These are phyloP conservation scores for Mycena vulgaris DNA, from an alignment of 768 basidiomycete genomes.

Conservation along the genomic window DNA sequence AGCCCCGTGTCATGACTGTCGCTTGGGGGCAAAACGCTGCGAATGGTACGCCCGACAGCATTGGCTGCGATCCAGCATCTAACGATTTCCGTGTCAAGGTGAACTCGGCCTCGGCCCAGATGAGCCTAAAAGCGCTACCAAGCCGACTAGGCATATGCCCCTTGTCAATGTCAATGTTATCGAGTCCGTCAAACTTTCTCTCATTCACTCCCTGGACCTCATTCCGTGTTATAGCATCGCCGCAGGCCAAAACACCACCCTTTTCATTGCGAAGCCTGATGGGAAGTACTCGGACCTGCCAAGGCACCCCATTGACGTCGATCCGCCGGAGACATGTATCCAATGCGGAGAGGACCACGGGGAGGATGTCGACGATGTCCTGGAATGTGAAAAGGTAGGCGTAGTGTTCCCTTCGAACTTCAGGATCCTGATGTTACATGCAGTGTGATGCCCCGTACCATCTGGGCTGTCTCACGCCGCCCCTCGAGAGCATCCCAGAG, in stretches of 20 bases:
- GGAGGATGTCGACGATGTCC: conserved; percentile 74
- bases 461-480: conserved; percentile 84
- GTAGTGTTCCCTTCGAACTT: conserved; percentile 16
- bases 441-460: conserved; percentile 95
- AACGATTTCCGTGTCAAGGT: conserved; percentile 54
- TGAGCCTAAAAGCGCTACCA: conserved; percentile 89
- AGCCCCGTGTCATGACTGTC: conserved; percentile 80
- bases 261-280: conserved; percentile 85
- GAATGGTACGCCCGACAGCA: conserved; percentile 66
- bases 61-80: background rate
- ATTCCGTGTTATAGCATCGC: conserved; percentile 73
- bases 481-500: conserved; percentile 82
- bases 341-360: conserved; percentile 80
- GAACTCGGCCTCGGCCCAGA: conserved; percentile 88
- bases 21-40: conserved; percentile 90
- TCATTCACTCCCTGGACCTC: background rate
- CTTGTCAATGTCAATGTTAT: conserved; percentile 87
- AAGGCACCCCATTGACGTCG: conserved; percentile 83
- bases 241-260: conserved; percentile 88
- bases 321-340: conserved; percentile 77
- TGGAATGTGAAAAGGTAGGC: conserved; percentile 93
- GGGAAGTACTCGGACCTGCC: conserved; percentile 84
- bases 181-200: conserved; percentile 64
- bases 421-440: background rate
- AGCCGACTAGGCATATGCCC: conserved; percentile 79